phyloP scores from a whole-genome alignment of 495 filamentous ascomycete species.

The Lasiosphaeria ovina region DNA sequence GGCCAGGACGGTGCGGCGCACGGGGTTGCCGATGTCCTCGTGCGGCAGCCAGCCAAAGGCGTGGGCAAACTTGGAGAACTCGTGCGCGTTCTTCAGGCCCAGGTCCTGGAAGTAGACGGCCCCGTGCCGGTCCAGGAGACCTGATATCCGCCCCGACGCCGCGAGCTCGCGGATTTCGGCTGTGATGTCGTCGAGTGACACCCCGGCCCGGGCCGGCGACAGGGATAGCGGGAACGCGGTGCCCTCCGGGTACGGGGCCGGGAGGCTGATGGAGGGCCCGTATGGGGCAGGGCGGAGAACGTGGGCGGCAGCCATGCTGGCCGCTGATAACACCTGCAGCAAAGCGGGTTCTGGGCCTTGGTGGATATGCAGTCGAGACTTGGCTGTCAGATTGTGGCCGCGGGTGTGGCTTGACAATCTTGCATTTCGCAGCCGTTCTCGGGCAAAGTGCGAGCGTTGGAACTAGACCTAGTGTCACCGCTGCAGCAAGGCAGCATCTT shows the following conservation, averaged over 20 bases:
- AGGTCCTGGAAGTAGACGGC: constrained; percentile 40
- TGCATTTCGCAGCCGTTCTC: background rate
- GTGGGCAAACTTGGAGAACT: constrained; percentile 54
- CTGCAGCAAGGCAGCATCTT: too few species aligned
- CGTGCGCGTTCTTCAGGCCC: constrained; percentile 32
- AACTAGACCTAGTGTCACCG: too few species aligned
- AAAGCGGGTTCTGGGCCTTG: too few species aligned
- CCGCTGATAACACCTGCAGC: constrained; percentile 4
- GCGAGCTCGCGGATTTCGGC: constrained; percentile 17
- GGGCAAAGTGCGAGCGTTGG: background rate
- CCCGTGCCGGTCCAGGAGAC: constrained; percentile 33
- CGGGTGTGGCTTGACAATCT: background rate
- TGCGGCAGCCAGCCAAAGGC: constrained; percentile 54
- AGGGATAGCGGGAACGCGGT: constrained; percentile 17
- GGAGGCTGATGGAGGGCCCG: constrained; percentile 19
- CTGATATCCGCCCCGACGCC: constrained; percentile 16
- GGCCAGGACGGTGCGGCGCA: constrained; percentile 49
- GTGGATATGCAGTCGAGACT: too few species aligned
- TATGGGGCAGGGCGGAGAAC: constrained; percentile 18
- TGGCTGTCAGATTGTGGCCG: too few species aligned
- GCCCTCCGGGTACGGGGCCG: constrained; percentile 15
- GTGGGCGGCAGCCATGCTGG: constrained; percentile 9
- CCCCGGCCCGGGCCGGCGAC: background rate
- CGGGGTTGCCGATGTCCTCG: constrained; percentile 56
- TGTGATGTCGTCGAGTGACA: constrained; percentile 15